Evolutionary conservation across 306 rosid genomes (phyloP).

Genomic region (Ormosia emarginata): DNA sequence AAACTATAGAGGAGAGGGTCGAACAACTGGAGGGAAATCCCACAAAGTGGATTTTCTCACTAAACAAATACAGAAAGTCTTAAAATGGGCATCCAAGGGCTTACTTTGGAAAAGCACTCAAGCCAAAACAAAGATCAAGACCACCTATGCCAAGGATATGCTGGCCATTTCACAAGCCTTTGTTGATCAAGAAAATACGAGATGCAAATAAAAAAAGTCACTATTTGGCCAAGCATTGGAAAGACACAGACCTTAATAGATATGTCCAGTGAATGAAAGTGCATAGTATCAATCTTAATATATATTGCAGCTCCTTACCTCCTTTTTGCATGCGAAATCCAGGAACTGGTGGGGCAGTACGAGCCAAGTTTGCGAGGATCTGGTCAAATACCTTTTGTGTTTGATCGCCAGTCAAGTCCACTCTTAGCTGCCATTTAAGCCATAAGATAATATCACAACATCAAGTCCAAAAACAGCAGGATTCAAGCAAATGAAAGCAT

Average conservation of each 20-base stretch:
- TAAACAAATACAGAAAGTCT: background rate
- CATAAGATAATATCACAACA: background rate
- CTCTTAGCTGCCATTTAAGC: conserved; percentile 60
- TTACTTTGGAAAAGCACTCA: background rate
- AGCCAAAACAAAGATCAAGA: background rate
- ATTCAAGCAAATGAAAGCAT: conserved; percentile 1
- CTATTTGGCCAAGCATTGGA: background rate
- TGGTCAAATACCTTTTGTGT: conserved; percentile 62
- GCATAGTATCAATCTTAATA: conserved; percentile 1
- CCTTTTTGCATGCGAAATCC: conserved; percentile 89
- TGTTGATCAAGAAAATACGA: background rate
- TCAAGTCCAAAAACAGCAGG: background rate
- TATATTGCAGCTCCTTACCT: conserved; percentile 45
- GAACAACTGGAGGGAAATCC: background rate
- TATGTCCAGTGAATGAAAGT: background rate
- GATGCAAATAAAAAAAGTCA: background rate
- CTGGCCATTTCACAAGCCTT: background rate
- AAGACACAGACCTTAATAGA: background rate
- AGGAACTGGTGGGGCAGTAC: conserved; percentile 76
- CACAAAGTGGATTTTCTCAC: background rate
- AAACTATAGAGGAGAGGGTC: background rate
- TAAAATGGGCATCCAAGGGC: background rate
- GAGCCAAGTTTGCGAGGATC: conserved; percentile 59
- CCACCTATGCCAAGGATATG: background rate
- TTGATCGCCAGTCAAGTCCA: conserved; percentile 67